Evolutionary conservation across 306 rosid genomes (phyloP), one percentile per base, ranked within the genome.

Genomic region (Acmispon strigosus): DNA sequence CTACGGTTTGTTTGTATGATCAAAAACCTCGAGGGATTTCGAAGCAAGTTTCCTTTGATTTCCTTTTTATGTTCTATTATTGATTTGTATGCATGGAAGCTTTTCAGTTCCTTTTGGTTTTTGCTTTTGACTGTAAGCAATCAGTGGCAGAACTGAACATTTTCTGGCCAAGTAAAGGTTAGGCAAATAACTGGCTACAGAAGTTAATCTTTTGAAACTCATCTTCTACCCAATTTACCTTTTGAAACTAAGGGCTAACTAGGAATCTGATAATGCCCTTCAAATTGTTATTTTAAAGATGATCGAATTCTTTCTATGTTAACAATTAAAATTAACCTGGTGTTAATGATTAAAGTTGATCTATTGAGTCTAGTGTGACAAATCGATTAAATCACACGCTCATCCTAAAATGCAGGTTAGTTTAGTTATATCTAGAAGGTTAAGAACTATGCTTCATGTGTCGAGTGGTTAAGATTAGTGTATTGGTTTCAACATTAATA

Each of bases 31-130:
- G 18, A 44, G 13, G 57, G 10, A 51, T 67, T 68, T 24, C 32
- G 76, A 62, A 52, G 64, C 76, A 14, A 73, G 78, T 17, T 47
- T 61, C 50, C 55, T 27, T 34, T 7, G 16, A 9, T 71, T 71
- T 13, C 0, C 29, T 11, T 24, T 15, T 14, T 50, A 36, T 32
- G 13, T 5, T 29, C 0, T 12, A 44, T 11, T 17, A 53, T 36
- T 15, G 51, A 48, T 49, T 36, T 34, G 12, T 62, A 20, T 41
- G 47, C 10, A 18, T 72, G 62, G 14, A 6, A 22, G n/a, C 27
- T 62, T 34, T 4, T 75, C 7, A 1, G 74, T 65, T 75, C 14
- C 11, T 55, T 53, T 39, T 32, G 49, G 10, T 54, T 52, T 66
- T 34, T 66, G 19, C 12, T 47, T 75, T 70, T 42, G 34, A 27